Conservation (phyloP, 257 asterid species). For the Pogostemon cablin region DNA sequence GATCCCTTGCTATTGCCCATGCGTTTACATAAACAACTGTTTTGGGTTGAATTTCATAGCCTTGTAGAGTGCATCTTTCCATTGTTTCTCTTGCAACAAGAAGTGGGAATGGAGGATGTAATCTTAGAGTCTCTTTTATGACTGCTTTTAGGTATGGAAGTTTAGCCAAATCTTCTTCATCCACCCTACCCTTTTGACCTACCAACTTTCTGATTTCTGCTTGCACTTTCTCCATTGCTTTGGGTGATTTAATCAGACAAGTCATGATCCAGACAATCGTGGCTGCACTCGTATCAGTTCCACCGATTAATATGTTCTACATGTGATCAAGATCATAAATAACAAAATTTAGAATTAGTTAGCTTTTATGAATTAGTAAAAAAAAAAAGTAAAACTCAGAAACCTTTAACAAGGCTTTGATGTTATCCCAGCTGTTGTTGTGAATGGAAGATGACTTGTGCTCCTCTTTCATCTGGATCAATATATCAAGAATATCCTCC, state of each 20-base stretch:
- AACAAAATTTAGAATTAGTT: too few relatives aligned
- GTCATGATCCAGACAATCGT: background rate
- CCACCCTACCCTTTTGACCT: background rate
- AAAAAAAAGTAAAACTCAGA: too few relatives aligned
- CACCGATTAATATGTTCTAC: background rate
- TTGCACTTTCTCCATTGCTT: slow-evolving; percentile 9
- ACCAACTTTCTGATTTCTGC: background rate
- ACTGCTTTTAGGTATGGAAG: background rate
- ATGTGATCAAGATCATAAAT: background rate
- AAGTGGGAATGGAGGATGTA: background rate
- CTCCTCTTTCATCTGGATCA: background rate
- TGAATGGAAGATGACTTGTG: background rate
- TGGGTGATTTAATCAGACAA: background rate
- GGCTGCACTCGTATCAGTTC: background rate
- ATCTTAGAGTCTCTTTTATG: background rate
- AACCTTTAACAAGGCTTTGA: slow-evolving; percentile 5
- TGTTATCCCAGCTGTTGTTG: background rate
- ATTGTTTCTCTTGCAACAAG: background rate
- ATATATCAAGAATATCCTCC: background rate
- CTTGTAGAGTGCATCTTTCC: background rate
- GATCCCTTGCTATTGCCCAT: too few relatives aligned
- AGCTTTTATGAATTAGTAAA: background rate
- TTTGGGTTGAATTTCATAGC: background rate
- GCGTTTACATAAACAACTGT: too few relatives aligned
- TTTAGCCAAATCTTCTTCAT: background rate